Evolutionary conservation across 2,329 filamentous ascomycete species (phyloP).

Genomic region (Phyllosticta paracitricarpa): DNA sequence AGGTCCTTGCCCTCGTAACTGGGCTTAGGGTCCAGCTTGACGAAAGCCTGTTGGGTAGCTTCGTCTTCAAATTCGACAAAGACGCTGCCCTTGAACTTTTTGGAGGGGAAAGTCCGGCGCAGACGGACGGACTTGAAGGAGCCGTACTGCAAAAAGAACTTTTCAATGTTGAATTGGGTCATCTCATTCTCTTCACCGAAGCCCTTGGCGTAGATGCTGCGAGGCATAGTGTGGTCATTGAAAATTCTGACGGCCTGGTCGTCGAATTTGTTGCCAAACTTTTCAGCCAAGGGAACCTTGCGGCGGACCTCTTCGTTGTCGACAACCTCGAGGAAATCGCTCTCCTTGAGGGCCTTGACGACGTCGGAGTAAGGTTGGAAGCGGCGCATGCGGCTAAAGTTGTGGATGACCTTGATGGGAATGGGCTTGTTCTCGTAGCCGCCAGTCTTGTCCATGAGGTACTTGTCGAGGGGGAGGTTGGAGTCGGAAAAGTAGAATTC

Average conservation of each 20-base stretch:
- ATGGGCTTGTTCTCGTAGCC: slow-evolving; percentile 77
- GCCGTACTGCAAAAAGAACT: slow-evolving; percentile 76
- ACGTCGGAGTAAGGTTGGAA: slow-evolving; percentile 84
- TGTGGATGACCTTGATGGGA: slow-evolving; percentile 64
- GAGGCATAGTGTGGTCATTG: slow-evolving; percentile 56
- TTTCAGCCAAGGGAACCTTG: slow-evolving; percentile 48
- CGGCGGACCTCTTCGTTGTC: slow-evolving; percentile 54
- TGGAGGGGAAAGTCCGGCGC: slow-evolving; percentile 58
- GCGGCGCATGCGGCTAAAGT: slow-evolving; percentile 90
- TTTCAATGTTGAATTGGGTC: slow-evolving; percentile 89
- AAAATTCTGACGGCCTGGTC: slow-evolving; percentile 44
- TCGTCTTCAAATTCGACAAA: slow-evolving; percentile 85
- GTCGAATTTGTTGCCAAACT: slow-evolving; percentile 42
- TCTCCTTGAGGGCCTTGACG: slow-evolving; percentile 72
- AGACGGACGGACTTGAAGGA: slow-evolving; percentile 75
- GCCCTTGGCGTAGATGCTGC: slow-evolving; percentile 85
- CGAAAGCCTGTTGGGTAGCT: slow-evolving; percentile 69
- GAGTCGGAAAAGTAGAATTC: slow-evolving; percentile 94
- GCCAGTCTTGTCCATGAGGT: slow-evolving; percentile 67
- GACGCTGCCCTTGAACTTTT: slow-evolving; percentile 87
- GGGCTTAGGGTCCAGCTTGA: slow-evolving; percentile 69
- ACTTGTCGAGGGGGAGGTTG: slow-evolving; percentile 82
- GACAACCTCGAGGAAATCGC: slow-evolving; percentile 60
- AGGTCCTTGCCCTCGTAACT: slow-evolving; percentile 74
- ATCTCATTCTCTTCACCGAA: slow-evolving; percentile 77